These are phyloP conservation scores for Cercospora nicotianae DNA, from an alignment of 2,329 filamentous ascomycete species.

Conservation along the genomic window DNA sequence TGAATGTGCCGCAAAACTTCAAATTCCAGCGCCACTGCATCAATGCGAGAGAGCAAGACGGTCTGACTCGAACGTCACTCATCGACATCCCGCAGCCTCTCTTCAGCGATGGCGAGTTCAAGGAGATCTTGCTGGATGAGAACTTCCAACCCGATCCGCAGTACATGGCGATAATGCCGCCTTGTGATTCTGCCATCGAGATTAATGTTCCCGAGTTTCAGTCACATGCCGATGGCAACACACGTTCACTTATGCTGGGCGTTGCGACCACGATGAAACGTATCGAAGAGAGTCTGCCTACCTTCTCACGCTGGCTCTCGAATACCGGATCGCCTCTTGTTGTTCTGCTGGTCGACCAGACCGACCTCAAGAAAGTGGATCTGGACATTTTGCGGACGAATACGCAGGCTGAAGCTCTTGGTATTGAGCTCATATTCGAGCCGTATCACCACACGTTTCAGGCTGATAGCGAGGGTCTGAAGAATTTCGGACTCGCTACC, in stretches of 20 bases:
- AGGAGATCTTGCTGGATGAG: slow-evolving; percentile 21
- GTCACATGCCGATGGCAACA: slow-evolving; percentile 19
- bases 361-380: slow-evolving; percentile 20
- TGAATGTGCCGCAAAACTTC: slow-evolving; percentile 22
- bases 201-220: slow-evolving; percentile 27
- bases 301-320: slow-evolving; percentile 31
- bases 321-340: slow-evolving; percentile 31
- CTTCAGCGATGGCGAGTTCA: slow-evolving; percentile 3
- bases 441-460: slow-evolving; percentile 23
- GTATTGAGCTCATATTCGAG: slow-evolving; percentile 30
- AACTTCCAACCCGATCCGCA: slow-evolving; percentile 14
- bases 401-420: slow-evolving; percentile 20
- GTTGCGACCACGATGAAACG: slow-evolving; percentile 31
- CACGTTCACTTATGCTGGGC: slow-evolving; percentile 29
- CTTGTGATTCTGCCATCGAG: slow-evolving; percentile 19
- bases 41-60: slow-evolving; percentile 17
- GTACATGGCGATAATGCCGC: slow-evolving; percentile 21
- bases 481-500: slow-evolving; percentile 32
- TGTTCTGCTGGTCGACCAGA: slow-evolving; percentile 30
- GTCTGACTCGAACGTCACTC: slow-evolving; percentile 22
- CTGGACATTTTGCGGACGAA: slow-evolving; percentile 16
- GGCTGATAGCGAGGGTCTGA: slow-evolving; percentile 28
- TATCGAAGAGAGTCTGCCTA: slow-evolving; percentile 28
- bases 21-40: slow-evolving; percentile 28
- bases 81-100: slow-evolving; percentile 16